Conservation (phyloP, 2,329 filamentous ascomycete species). For the Pseudocercospora ulei region DNA sequence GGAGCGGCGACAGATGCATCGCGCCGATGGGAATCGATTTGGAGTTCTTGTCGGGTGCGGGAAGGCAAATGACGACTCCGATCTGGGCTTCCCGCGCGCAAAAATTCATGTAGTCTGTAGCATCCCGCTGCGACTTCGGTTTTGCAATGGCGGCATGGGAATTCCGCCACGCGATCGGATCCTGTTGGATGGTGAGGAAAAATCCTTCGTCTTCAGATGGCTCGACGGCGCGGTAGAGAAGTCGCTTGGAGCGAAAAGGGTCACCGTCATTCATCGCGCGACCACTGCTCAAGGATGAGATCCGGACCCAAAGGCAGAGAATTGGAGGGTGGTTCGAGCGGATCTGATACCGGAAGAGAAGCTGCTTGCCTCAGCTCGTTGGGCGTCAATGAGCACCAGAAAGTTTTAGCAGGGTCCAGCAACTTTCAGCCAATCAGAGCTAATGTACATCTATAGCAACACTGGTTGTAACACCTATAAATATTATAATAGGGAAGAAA, state of each 20-base stretch:
- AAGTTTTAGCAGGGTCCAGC: too few species aligned
- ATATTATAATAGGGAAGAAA: too few species aligned
- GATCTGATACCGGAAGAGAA: too few species aligned
- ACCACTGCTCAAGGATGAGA: not conserved
- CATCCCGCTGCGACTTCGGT: conserved; percentile 30
- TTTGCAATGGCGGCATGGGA: conserved; percentile 25
- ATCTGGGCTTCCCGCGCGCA: conserved; percentile 28
- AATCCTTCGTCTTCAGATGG: conserved; percentile 29
- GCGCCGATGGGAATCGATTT: conserved; percentile 32
- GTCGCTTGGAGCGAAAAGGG: conserved; percentile 34
- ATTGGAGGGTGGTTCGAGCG: too few species aligned
- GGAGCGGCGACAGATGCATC: conserved; percentile 28
- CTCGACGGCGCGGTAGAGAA: conserved; percentile 37
- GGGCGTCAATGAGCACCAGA: too few species aligned
- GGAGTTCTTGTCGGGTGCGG: conserved; percentile 10
- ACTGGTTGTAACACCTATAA: too few species aligned
- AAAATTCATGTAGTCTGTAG: conserved; percentile 25
- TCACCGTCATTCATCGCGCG: conserved; percentile 6
- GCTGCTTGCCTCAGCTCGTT: too few species aligned
- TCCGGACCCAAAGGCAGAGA: not conserved
- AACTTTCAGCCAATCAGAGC: too few species aligned
- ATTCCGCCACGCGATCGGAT: conserved; percentile 18
- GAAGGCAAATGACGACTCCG: conserved; percentile 37
- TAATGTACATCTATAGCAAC: too few species aligned
- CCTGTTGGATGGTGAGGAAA: conserved; percentile 20